Conservation (phyloP, 768 basidiomycete species). For the Boletus tomentosulus region DNA sequence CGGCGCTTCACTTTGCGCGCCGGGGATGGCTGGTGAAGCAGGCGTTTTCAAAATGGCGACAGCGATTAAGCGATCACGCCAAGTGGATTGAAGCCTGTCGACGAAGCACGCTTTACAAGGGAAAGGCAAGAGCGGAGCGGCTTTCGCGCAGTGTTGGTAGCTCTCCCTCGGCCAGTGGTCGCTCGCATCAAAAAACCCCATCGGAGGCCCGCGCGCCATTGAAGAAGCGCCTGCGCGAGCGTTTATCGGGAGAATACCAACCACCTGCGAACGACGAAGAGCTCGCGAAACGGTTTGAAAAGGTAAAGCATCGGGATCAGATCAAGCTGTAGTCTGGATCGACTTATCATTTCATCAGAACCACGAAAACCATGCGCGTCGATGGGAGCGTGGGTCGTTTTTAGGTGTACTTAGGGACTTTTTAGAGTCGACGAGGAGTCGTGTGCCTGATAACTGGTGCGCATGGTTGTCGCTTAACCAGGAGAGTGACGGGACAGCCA, state of each 20-base stretch:
- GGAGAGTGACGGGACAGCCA: slow-evolving; percentile 69
- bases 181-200: slow-evolving; percentile 11
- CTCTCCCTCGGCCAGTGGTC: slow-evolving; percentile 19
- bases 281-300: slow-evolving; percentile 60
- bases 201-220: slow-evolving; percentile 20
- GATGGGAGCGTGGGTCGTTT: slow-evolving; percentile 77
- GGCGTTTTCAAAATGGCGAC: slow-evolving; percentile 45
- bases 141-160: slow-evolving; percentile 25
- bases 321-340: not conserved
- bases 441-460: slow-evolving; percentile 46
- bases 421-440: slow-evolving; percentile 33
- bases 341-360: slow-evolving; percentile 44
- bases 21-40: slow-evolving; percentile 39
- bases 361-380: slow-evolving; percentile 61
- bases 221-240: slow-evolving; percentile 32
- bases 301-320: slow-evolving; percentile 40
- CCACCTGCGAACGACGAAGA: slow-evolving; percentile 61
- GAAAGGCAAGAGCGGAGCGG: slow-evolving; percentile 40
- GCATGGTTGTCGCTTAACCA: slow-evolving; percentile 75
- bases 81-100: slow-evolving; percentile 61
- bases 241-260: slow-evolving; percentile 42
- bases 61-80: slow-evolving; percentile 40
- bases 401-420: slow-evolving; percentile 34
- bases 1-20: slow-evolving; percentile 41
- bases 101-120: slow-evolving; percentile 58